phyloP scores from a whole-genome alignment of 441 rosid genomes.

The Biscutella laevigata region DNA sequence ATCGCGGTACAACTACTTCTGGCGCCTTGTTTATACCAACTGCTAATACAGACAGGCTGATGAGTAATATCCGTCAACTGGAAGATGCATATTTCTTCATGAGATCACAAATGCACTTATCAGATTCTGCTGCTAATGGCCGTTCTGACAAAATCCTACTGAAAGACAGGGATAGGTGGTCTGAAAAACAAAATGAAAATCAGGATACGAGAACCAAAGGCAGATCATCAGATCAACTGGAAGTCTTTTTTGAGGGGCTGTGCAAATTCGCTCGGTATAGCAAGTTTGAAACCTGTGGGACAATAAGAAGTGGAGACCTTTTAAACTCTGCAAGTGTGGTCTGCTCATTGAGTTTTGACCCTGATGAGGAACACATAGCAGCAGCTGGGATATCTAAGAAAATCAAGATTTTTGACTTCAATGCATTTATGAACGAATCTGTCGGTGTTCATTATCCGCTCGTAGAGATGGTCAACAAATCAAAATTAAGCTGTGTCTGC shows the following conservation, averaged over 20 bases:
- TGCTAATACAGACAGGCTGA: constrained; percentile 36
- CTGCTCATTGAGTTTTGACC: constrained; percentile 68
- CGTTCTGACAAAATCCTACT: constrained; percentile 39
- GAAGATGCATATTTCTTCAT: constrained; percentile 67
- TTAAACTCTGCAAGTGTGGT: constrained; percentile 60
- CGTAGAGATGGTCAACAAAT: constrained; percentile 70
- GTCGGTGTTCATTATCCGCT: constrained; percentile 64
- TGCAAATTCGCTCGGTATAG: constrained; percentile 64
- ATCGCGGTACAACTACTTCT: constrained; percentile 28
- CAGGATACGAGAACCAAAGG: constrained; percentile 28
- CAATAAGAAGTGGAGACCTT: constrained; percentile 58
- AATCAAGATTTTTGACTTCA: constrained; percentile 70
- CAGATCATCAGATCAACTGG: constrained; percentile 40
- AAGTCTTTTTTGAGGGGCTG: constrained; percentile 64
- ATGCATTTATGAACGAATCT: constrained; percentile 52
- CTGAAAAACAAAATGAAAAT: constrained; percentile 26
- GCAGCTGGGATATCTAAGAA: constrained; percentile 78
- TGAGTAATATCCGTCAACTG: constrained; percentile 48
- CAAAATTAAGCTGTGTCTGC: constrained; percentile 63
- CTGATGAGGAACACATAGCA: constrained; percentile 73
- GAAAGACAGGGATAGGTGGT: constrained; percentile 30
- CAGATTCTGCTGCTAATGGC: constrained; percentile 26
- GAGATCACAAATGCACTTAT: constrained; percentile 40
- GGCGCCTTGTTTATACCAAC: constrained; percentile 27
- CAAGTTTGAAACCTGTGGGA: constrained; percentile 58